Evolutionary conservation across 805 yeast genomes (phyloP).

Genomic region (Candida gorgasii): DNA sequence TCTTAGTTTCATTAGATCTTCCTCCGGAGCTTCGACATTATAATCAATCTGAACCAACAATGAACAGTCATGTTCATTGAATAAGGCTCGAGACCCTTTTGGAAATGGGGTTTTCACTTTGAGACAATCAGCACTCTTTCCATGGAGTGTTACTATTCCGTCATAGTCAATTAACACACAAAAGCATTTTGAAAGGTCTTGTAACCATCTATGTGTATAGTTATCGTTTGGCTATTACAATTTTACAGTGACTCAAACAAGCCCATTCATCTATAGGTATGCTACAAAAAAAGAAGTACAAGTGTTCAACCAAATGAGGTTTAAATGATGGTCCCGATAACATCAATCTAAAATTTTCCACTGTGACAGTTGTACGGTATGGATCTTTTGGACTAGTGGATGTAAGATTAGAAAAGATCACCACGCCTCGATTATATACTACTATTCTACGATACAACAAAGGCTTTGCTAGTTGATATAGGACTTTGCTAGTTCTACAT

Average conservation of each 20-base stretch:
- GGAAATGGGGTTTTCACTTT: background rate
- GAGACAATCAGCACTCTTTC: background rate
- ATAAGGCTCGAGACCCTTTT: background rate
- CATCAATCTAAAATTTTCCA: background rate
- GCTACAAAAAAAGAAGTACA: background rate
- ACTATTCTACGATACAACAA: background rate
- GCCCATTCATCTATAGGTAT: background rate
- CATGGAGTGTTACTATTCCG: background rate
- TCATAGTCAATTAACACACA: background rate
- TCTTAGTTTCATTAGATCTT: background rate
- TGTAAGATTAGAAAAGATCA: background rate
- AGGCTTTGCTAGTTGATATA: background rate
- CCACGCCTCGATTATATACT: background rate
- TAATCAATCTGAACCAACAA: background rate
- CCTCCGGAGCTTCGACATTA: background rate
- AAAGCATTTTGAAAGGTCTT: background rate
- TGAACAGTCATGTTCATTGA: background rate
- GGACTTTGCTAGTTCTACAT: background rate
- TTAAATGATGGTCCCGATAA: background rate
- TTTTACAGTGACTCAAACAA: background rate
- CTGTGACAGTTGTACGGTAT: background rate
- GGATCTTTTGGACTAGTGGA: background rate
- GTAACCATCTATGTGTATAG: background rate
- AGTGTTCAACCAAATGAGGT: background rate
- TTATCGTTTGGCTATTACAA: background rate